Evolutionary conservation across 306 rosid species (phyloP).

Genomic region (Sechiopsis laciniata): DNA sequence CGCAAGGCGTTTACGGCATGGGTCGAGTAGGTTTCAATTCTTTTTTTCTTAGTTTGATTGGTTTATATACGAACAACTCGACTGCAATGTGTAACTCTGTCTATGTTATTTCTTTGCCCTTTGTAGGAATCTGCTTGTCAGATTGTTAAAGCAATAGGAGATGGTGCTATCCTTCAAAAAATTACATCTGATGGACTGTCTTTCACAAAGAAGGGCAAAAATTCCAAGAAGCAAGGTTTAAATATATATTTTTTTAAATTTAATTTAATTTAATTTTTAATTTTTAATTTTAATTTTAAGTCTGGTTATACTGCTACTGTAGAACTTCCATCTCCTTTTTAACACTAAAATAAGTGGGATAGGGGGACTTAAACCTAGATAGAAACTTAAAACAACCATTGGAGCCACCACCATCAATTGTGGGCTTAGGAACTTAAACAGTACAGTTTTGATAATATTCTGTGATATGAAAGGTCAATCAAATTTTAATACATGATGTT

Average conservation of each 20-base stretch:
- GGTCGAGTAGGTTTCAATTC: slow-evolving; percentile 51
- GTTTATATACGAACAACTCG: neutral
- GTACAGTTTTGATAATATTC: neutral
- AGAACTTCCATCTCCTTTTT: neutral
- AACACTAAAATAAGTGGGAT: neutral
- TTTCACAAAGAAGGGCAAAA: slow-evolving; percentile 46
- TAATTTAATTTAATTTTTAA: too few relatives aligned
- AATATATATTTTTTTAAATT: too few relatives aligned
- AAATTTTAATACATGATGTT: neutral
- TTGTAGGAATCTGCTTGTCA: slow-evolving; percentile 70
- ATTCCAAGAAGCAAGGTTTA: slow-evolving; percentile 32
- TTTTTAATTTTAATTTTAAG: too few relatives aligned
- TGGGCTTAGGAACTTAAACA: neutral
- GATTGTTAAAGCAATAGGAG: slow-evolving; percentile 61
- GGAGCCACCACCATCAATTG: neutral
- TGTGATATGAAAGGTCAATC: slow-evolving; percentile 4
- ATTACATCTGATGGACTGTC: slow-evolving; percentile 68
- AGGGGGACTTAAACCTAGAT: neutral
- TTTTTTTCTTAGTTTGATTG: neutral
- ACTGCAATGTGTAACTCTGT: neutral
- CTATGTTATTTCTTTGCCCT: slow-evolving; percentile 10
- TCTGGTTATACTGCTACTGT: neutral
- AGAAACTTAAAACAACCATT: neutral
- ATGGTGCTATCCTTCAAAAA: slow-evolving; percentile 51
- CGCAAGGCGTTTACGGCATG: slow-evolving; percentile 60